Conservation (phyloP, 306 rosid species). For the Arachis hypogaea region DNA sequence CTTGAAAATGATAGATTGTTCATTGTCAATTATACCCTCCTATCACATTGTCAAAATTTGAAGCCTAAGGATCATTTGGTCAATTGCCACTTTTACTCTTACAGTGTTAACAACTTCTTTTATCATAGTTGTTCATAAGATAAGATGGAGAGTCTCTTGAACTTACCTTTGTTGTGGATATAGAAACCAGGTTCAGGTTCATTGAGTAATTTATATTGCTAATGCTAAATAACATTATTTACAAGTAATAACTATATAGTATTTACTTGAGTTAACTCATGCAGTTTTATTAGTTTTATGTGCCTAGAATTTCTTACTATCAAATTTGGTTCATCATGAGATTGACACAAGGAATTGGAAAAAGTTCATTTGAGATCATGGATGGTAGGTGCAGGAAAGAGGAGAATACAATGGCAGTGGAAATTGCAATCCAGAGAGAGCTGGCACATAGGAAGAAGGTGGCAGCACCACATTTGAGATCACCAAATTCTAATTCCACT, state of each 20-base stretch:
- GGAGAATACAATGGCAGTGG: conserved; percentile 32
- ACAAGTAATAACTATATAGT: not conserved
- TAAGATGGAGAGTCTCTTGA: not conserved
- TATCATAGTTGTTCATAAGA: not conserved
- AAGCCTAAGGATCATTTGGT: conserved; percentile 2
- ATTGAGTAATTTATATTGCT: not conserved
- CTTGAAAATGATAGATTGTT: not conserved
- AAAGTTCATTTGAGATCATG: conserved; percentile 15
- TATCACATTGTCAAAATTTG: not conserved
- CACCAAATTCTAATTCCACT: not conserved
- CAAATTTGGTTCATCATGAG: not conserved
- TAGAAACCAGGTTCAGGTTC: not conserved
- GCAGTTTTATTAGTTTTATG: not conserved
- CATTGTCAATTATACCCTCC: conserved; percentile 10
- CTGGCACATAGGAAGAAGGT: conserved; percentile 27
- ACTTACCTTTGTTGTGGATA: not conserved
- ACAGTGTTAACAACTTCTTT: not conserved
- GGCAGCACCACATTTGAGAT: not conserved
- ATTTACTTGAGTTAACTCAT: not conserved
- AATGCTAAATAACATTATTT: not conserved
- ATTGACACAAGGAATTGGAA: not conserved
- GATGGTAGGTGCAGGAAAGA: not conserved
- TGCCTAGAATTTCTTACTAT: not conserved
- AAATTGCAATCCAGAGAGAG: conserved; percentile 40
- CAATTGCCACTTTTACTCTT: conserved; percentile 11